A percentile compares a stretch with the other conserved stretches of the same genome.
phyloP scores from a whole-genome alignment of 306 rosid species.

The Quercus bicolor region DNA sequence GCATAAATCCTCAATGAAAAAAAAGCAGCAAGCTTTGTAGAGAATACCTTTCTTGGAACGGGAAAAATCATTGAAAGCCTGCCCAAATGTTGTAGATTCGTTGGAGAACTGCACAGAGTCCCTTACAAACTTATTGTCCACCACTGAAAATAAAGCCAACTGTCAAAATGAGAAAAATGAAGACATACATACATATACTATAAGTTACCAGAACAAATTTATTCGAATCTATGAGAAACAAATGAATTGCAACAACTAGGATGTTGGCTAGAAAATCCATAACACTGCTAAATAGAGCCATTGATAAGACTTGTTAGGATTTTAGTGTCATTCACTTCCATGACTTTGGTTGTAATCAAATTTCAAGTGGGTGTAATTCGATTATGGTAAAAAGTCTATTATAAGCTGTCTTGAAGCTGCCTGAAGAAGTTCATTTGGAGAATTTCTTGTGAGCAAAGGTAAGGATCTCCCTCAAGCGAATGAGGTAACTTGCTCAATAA shows the following conservation, averaged over 20 bases:
- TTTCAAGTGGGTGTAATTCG: too few species aligned
- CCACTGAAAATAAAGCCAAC: constrained; percentile 49
- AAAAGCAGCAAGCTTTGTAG: constrained; percentile 1
- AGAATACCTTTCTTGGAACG: constrained; percentile 61
- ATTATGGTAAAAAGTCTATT: too few species aligned
- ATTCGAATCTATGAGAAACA: not conserved
- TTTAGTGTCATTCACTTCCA: too few species aligned
- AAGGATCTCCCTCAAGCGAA: too few species aligned
- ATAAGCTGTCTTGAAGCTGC: too few species aligned
- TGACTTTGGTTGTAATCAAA: too few species aligned
- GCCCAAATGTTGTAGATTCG: constrained; percentile 75
- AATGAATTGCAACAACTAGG: constrained; percentile 5
- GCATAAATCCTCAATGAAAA: not conserved
- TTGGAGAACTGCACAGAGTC: constrained; percentile 78
- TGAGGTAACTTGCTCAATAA: too few species aligned
- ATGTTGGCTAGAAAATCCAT: not conserved
- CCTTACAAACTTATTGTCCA: constrained; percentile 74
- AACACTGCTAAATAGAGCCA: not conserved
- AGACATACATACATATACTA: not conserved
- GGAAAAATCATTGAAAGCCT: constrained; percentile 66
- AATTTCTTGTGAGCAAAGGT: too few species aligned
- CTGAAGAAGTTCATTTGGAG: too few species aligned
- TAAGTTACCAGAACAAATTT: not conserved
- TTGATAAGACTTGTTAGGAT: too few species aligned
- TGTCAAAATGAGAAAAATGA: constrained; percentile 22